These are phyloP conservation scores for Bacidia gigantensis DNA, from an alignment of 495 filamentous ascomycete genomes.

Conservation along the genomic window DNA sequence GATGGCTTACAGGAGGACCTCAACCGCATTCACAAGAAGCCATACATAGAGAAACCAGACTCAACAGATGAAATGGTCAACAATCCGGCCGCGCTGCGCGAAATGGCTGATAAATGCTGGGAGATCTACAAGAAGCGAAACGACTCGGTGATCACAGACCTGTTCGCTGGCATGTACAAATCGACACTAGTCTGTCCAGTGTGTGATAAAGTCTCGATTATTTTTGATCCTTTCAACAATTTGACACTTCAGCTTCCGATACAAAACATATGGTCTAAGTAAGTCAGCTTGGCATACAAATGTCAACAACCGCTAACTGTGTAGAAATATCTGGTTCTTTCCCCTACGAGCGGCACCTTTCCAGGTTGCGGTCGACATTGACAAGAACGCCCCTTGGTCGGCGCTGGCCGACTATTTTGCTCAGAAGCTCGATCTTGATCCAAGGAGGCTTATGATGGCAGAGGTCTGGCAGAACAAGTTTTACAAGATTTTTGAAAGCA, in stretches of 20 bases:
- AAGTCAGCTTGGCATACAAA: background rate
- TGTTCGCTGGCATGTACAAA: constrained; percentile 96
- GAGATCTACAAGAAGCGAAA: constrained; percentile 85
- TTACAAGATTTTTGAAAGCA: constrained; percentile 68
- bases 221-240: constrained; percentile 95
- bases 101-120: constrained; percentile 79
- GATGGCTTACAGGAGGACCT: constrained; percentile 92
- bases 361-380: constrained; percentile 68
- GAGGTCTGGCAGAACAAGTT: constrained; percentile 73
- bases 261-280: constrained; percentile 57
- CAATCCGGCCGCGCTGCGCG: constrained; percentile 57
- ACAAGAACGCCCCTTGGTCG: constrained; percentile 64
- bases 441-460: constrained; percentile 47
- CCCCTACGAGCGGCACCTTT: constrained; percentile 53
- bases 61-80: constrained; percentile 94
- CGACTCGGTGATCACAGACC: constrained; percentile 84
- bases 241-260: constrained; percentile 82
- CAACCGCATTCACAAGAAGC: constrained; percentile 87
- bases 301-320: background rate
- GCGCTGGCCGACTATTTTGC: constrained; percentile 64
- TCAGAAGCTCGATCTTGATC: constrained; percentile 44
- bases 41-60: constrained; percentile 94
- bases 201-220: constrained; percentile 93
- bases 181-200: constrained; percentile 84
- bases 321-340: constrained; percentile 49